Conservation (phyloP, 345 rosid genomes). For the Carallia brachiata region DNA sequence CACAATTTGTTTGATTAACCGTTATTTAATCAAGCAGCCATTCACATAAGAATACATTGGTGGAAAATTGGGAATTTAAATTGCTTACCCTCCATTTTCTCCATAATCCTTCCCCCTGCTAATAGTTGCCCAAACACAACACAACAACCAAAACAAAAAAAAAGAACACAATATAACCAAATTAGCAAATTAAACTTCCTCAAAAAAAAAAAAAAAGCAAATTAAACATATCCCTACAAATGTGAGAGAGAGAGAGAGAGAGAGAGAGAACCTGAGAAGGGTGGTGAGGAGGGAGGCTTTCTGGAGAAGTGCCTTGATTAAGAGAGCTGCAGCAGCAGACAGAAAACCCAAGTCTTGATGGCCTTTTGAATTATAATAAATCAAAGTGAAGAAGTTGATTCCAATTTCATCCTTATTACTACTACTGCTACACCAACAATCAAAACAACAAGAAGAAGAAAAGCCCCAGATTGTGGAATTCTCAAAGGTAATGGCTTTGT, state of each 20-base stretch:
- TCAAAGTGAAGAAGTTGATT: too few species aligned
- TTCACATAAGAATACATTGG: too few species aligned
- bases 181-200: too few species aligned
- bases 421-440: too few species aligned
- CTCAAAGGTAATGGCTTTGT: too few species aligned
- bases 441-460: too few species aligned
- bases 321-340: background rate
- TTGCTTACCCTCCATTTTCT: constrained; percentile 17
- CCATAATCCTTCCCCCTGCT: constrained; percentile 1
- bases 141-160: background rate
- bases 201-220: background rate
- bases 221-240: too few species aligned
- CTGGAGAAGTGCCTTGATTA: constrained; percentile 4
- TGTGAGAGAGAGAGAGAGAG: too few species aligned
- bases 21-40: too few species aligned
- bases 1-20: background rate
- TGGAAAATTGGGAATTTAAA: background rate
- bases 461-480: too few species aligned
- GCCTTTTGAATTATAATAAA: too few species aligned
- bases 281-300: background rate
- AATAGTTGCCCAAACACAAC: background rate
- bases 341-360: background rate
- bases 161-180: background rate
- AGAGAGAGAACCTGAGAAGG: background rate
- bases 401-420: too few species aligned